These are phyloP conservation scores for Chaetomium sp. DNA, from an alignment of 2,329 filamentous ascomycete species.

Conservation along the genomic window DNA sequence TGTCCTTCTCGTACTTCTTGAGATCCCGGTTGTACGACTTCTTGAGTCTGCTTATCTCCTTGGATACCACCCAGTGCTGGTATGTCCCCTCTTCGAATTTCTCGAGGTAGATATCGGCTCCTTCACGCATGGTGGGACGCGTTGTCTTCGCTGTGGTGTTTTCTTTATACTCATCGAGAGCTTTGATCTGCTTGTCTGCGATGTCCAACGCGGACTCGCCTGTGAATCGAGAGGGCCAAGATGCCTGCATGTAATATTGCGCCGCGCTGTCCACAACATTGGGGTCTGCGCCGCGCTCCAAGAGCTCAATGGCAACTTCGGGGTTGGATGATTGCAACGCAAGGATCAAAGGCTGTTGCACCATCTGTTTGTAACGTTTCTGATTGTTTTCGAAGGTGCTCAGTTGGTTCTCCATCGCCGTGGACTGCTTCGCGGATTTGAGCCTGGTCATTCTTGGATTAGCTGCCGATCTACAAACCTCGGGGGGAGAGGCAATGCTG, in stretches of 20 bases:
- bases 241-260: constrained; percentile 41
- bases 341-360: constrained; percentile 67
- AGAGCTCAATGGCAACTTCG: constrained; percentile 57
- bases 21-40: constrained; percentile 40
- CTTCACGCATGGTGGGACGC: constrained; percentile 39
- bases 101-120: constrained; percentile 56
- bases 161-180: constrained; percentile 50
- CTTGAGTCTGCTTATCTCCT: constrained; percentile 43
- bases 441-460: constrained; percentile 41
- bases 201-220: constrained; percentile 62
- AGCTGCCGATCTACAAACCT: background rate
- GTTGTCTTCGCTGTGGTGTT: constrained; percentile 36
- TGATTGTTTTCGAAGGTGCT: constrained; percentile 52
- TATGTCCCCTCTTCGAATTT: constrained; percentile 60
- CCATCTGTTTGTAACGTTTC: constrained; percentile 47
- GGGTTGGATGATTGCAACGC: constrained; percentile 57
- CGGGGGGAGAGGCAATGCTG: background rate
- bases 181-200: constrained; percentile 55
- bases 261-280: constrained; percentile 57
- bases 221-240: constrained; percentile 40
- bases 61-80: constrained; percentile 54
- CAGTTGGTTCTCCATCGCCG: constrained; percentile 42
- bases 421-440: constrained; percentile 54
- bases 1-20: constrained; percentile 42
- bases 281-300: constrained; percentile 66